Evolutionary conservation across 495 filamentous ascomycete species (phyloP).

Genomic region (Neurospora sp.): DNA sequence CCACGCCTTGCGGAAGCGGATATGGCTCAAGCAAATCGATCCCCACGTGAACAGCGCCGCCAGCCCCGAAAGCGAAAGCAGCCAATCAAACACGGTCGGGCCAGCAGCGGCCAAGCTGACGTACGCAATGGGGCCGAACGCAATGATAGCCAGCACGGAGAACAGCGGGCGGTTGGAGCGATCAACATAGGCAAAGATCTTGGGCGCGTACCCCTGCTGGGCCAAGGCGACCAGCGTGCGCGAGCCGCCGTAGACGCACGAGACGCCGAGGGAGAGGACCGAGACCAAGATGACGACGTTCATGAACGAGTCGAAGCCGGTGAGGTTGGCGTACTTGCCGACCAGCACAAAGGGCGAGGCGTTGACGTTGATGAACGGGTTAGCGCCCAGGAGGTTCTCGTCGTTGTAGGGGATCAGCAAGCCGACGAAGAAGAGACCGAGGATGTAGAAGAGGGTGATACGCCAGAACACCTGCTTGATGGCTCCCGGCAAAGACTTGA

Average conservation of each 20-base stretch:
- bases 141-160: conserved; percentile 33
- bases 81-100: conserved; percentile 50
- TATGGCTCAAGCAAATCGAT: conserved; percentile 61
- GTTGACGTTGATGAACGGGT: conserved; percentile 39
- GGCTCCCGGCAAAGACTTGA: conserved; percentile 53
- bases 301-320: conserved; percentile 59
- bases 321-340: conserved; percentile 53
- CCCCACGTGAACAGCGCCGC: conserved; percentile 66
- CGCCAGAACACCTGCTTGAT: conserved; percentile 71
- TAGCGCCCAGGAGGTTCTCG: conserved; percentile 38
- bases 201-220: conserved; percentile 45
- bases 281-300: conserved; percentile 65
- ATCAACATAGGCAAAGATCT: conserved; percentile 50
- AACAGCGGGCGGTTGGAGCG: conserved; percentile 46
- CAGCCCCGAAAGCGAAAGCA: conserved; percentile 60
- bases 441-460: conserved; percentile 61
- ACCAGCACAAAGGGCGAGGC: conserved; percentile 71
- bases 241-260: conserved; percentile 56
- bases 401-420: conserved; percentile 56
- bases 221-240: conserved; percentile 59
- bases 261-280: conserved; percentile 58
- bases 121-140: conserved; percentile 46
- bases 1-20: conserved; percentile 57
- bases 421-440: conserved; percentile 63
- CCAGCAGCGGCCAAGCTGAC: conserved; percentile 39